Base-by-base conservation (phyloP, 345 rosid species). In the Salix purpurea region DNA sequence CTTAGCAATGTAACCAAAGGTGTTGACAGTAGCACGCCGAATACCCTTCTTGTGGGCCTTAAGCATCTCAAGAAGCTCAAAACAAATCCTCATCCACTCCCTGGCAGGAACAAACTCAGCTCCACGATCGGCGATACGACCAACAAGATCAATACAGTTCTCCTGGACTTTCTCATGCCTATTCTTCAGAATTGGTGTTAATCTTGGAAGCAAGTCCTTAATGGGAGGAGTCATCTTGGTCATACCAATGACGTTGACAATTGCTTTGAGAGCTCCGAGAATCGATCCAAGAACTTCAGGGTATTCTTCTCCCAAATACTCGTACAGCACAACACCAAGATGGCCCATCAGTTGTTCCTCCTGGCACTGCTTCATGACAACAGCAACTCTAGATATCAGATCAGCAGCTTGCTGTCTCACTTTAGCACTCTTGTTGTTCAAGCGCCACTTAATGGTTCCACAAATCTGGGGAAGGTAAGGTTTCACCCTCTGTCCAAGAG, bases 321-420 rank as follows among this genome's bases (percentile, higher is more conserved):
- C 99, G 9, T 96, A 96, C 80, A 96, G 77, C 71, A 96, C 99
- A 78, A 94, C 97, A 72, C 99, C 98, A 23, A 96, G 97, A 89
- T 96, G 99, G 39, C 98, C 99, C 99, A 96, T 94, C 84, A 96
- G 83, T 78, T 94, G 98, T 70, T 96, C 99, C 85, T 96, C 99
- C 42, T 90, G 97, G 77, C 99, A 96, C 76, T 94, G 99, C 86
- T 91, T 93, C 99, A 96, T 96, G 40, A 96, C 95, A 81, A 96
- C 97, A 68, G 97, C 99, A 67, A 96, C 91, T 78, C 99, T 88
- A 40, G 97, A 92, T 78, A 96, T 96, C 69, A 96, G 97, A 89
- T 96, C 99, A 13, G 99, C 97, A 2, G 98, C 97, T 83, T 96
- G 99, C 76, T 96, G 99, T 80, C 99, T 88, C 44, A 96, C 99